phyloP scores from a whole-genome alignment of 768 basidiomycete species.

The Mycena galericulata region DNA sequence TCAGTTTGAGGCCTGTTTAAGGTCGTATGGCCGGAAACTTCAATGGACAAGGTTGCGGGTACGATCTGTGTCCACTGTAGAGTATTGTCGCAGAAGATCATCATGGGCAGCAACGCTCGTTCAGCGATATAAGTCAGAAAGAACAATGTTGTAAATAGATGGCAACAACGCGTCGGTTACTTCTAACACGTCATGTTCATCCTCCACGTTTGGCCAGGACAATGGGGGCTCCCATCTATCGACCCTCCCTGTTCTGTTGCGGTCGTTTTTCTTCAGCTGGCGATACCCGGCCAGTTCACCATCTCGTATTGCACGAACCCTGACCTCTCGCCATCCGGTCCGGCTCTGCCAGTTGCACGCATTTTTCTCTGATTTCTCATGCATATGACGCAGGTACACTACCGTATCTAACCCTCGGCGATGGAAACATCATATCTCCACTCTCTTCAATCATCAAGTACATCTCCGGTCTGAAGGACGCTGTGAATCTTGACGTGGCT shows the following conservation, averaged over 20 bases:
- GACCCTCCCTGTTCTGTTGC: slow-evolving; percentile 76
- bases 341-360: slow-evolving; percentile 34
- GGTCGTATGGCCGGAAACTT: too few species aligned
- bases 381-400: slow-evolving; percentile 67
- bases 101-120: too few species aligned
- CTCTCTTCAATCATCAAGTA: slow-evolving; percentile 76
- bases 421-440: slow-evolving; percentile 59
- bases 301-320: slow-evolving; percentile 74
- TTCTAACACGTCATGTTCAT: slow-evolving; percentile 37
- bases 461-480: slow-evolving; percentile 54
- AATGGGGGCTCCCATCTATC: slow-evolving; percentile 73
- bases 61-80: too few species aligned
- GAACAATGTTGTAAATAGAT: slow-evolving; percentile 8
- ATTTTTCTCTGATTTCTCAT: neutral
- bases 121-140: too few species aligned
- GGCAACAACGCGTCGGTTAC: slow-evolving; percentile 23
- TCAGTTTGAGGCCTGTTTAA: too few species aligned
- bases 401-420: slow-evolving; percentile 73
- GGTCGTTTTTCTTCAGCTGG: slow-evolving; percentile 74
- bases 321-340: slow-evolving; percentile 80
- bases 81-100: too few species aligned
- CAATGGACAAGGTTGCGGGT: too few species aligned
- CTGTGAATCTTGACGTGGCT: slow-evolving; percentile 60
- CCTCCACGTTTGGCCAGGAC: slow-evolving; percentile 78
- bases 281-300: slow-evolving; percentile 75